Percentiles rank a stretch among this genome's conserved stretches.
Conservation (phyloP, 345 rosid genomes). For the Pistacia atlantica region DNA sequence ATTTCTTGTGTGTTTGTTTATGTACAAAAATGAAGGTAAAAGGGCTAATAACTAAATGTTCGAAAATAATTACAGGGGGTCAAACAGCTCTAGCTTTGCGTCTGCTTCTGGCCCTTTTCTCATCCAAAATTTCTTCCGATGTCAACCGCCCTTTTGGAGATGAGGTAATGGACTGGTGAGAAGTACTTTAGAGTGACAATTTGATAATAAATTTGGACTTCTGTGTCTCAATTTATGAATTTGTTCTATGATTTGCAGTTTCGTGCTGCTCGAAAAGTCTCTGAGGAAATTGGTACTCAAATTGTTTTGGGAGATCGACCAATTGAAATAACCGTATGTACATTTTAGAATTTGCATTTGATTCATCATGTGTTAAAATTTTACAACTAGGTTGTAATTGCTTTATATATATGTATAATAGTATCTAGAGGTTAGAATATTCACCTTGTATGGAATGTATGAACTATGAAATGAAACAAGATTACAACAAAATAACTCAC, state of each 20-base stretch:
- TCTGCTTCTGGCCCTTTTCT: conserved; percentile 76
- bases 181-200: neutral
- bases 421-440: neutral
- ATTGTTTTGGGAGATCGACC: conserved; percentile 89
- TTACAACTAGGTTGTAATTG: neutral
- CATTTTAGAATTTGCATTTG: neutral
- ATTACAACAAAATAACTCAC: neutral
- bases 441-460: neutral
- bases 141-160: conserved; percentile 78
- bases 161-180: conserved; percentile 48
- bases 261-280: conserved; percentile 74
- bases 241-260: conserved; percentile 48
- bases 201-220: neutral
- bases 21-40: neutral
- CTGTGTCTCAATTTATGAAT: neutral
- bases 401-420: neutral
- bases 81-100: conserved; percentile 88
- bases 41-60: conserved; percentile 10
- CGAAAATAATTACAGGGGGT: conserved; percentile 53
- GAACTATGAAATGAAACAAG: neutral
- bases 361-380: neutral
- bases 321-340: conserved; percentile 73
- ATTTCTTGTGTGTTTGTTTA: conserved; percentile 6
- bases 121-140: conserved; percentile 78
- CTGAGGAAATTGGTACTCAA: conserved; percentile 90